Base-by-base conservation (phyloP, 2,329 filamentous ascomycete genomes). In the Penicillium psychrosexuale region DNA sequence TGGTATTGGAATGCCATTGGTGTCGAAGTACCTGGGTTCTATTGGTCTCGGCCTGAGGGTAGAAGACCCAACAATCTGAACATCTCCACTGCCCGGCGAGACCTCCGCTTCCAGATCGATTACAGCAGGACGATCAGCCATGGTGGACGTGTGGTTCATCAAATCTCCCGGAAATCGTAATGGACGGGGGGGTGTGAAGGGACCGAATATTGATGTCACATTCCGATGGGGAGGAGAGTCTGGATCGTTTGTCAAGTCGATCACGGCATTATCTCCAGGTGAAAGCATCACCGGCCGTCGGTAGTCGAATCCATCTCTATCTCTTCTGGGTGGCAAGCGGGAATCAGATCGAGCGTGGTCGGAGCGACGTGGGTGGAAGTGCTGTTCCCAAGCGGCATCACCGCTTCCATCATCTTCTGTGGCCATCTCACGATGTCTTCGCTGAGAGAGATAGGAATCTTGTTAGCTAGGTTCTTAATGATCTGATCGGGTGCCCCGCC, bases 271-370 rank as follows among this genome's bases (percentile, higher is more conserved):
- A 43, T 69, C 67, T 11, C 54, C 56, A 22, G 62, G 50, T n/a
- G 66, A 55, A n/a, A 61, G 73, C 4, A 70, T 73, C 15, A 75
- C 69, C 1, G 83, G 83, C 56, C 80, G 74, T 55, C 82, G 74
- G 58, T 75, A 81, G 59, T 85, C 83, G 42, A 77, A 72, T 4
- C 82, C 82, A 70, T 84, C 80, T n/a, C 82, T 70, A 80, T 58
- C 76, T 71, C 56, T 65, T 62, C 34, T 44, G 40, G 63, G 65
- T 65, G 71, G 69, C 59, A 71, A 58, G 45, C 56, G 70, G 46
- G 59, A 63, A 49, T 55, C 67, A 51, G 52, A 53, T 19, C 30
- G 38, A 40, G 58, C 36, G 40, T 49, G 33, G 48, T 56, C 56
- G n/a, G 51, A 66, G 57, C 36, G 67, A 53, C 33, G 64, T 57